Evolutionary conservation across 805 yeast species (phyloP).

Genomic region (Kluyveromyces nonfermentans): DNA sequence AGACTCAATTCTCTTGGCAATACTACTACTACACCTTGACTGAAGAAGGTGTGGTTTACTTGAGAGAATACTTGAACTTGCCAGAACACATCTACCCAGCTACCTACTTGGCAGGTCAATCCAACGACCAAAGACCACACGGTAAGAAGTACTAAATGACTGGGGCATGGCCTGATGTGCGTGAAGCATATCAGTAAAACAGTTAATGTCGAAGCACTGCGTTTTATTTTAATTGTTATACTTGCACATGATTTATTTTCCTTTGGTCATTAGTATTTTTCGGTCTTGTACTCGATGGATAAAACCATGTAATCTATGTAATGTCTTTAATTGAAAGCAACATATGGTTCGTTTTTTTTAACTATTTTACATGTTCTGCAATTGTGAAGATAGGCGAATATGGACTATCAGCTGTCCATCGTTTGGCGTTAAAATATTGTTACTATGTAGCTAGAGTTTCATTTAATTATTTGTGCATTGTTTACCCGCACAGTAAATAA

Average conservation of each 20-base stretch:
- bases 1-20: conserved; percentile 99
- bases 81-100: conserved; percentile 98
- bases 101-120: conserved; percentile 92
- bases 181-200: conserved; percentile 1
- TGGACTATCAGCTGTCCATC: no score
- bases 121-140: conserved; percentile 67
- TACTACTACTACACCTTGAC: conserved; percentile 99
- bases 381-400: no score
- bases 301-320: background rate
- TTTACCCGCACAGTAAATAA: background rate
- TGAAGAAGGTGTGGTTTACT: conserved; percentile 98
- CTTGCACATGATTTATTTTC: conserved; percentile 1
- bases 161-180: conserved; percentile 3
- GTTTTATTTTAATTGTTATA: background rate
- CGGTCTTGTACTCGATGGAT: background rate
- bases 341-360: background rate
- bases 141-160: conserved; percentile 20
- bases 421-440: no score
- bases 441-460: no score
- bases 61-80: conserved; percentile 95
- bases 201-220: background rate
- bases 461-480: no score
- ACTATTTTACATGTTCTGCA: background rate
- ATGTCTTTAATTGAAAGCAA: conserved; percentile 7
- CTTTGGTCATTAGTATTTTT: background rate